Conservation (phyloP, 2,329 filamentous ascomycete species). For the Colletotrichum tamarilloi region DNA sequence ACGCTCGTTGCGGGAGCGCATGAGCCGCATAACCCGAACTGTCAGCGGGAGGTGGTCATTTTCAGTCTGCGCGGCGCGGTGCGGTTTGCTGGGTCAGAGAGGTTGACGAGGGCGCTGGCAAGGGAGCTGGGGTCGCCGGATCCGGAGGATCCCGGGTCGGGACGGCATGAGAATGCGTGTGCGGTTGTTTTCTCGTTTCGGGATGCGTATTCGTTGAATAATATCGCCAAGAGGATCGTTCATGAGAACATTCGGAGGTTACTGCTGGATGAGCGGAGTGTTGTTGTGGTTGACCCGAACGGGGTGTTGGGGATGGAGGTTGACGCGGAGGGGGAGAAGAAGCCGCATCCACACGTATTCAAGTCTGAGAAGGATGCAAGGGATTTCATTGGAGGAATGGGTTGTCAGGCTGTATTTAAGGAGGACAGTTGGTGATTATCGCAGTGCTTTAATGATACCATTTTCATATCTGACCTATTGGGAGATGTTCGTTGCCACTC, state of each 20-base stretch:
- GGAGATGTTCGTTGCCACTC: neutral
- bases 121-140: slow-evolving; percentile 41
- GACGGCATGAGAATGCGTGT: slow-evolving; percentile 40
- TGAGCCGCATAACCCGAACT: slow-evolving; percentile 41
- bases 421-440: slow-evolving; percentile 37
- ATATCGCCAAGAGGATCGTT: slow-evolving; percentile 43
- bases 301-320: slow-evolving; percentile 40
- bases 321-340: slow-evolving; percentile 17
- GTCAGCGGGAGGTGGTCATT: slow-evolving; percentile 43
- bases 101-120: slow-evolving; percentile 44
- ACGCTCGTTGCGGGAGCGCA: slow-evolving; percentile 43
- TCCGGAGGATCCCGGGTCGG: slow-evolving; percentile 41
- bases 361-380: slow-evolving; percentile 42
- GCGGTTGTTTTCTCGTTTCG: slow-evolving; percentile 47
- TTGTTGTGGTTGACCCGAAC: slow-evolving; percentile 46
- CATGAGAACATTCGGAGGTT: slow-evolving; percentile 43
- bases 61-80: slow-evolving; percentile 48
- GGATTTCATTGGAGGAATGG: slow-evolving; percentile 43
- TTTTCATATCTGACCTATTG: neutral
- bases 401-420: slow-evolving; percentile 42
- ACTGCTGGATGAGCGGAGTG: slow-evolving; percentile 39
- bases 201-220: slow-evolving; percentile 46
- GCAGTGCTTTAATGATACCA: neutral
- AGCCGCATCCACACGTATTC: slow-evolving; percentile 38
- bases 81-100: slow-evolving; percentile 47